Evolutionary conservation across 352 stramenopile genomes (phyloP), one percentile per base, ranked within the genome.

Genomic region (Albugo candida): DNA sequence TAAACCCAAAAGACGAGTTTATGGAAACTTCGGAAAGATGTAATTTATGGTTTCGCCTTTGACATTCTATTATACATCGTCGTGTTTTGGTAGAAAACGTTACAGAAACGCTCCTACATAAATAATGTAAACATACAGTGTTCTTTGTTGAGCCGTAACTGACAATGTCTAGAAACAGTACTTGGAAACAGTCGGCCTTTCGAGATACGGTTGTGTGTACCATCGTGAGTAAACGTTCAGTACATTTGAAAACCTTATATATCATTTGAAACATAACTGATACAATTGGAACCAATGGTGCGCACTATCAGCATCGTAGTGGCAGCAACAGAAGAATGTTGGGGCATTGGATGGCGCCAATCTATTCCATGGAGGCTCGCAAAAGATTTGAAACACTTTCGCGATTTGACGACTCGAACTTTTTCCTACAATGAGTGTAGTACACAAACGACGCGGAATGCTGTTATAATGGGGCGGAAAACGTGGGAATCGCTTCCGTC

Each of bases 401-500:
- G 95, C 34, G 56, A 86, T 38, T 63, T 98, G 17, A 98, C 94
- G 38, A 59, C 61, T 6, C 55, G 56, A 8, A 47, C 40, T 21
- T 47, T 47, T 13, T 44, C 58, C 14, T 14, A 24, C n/a, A 36
- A 6, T 21, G 47, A 13, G 13, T 24, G 31, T 10, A 41, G 35
- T 2, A 53, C 36, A 1, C 41, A 53, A n/a, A 42, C 36, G 10
- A 60, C 57, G 36, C 79, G 92, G 41, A 83, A 99, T 72, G 96
- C 94, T 0, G 95, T 99, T 31, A 95, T 99, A 61, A 99, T 99
- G 95, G 96, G 96, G 13, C 85, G 95, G 40, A 99, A 98, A 67
- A 99, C 96, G 14, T 99, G 94, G 92, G 86, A 98, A 51, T 98
- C 91, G 49, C 94, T 99, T 45, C 95, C 95, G 5, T 36, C 71